Percentiles rank a stretch among this genome's conserved stretches.
Evolutionary conservation across 495 filamentous ascomycete species (phyloP).

Genomic region (Hyaloscypha variabilis): DNA sequence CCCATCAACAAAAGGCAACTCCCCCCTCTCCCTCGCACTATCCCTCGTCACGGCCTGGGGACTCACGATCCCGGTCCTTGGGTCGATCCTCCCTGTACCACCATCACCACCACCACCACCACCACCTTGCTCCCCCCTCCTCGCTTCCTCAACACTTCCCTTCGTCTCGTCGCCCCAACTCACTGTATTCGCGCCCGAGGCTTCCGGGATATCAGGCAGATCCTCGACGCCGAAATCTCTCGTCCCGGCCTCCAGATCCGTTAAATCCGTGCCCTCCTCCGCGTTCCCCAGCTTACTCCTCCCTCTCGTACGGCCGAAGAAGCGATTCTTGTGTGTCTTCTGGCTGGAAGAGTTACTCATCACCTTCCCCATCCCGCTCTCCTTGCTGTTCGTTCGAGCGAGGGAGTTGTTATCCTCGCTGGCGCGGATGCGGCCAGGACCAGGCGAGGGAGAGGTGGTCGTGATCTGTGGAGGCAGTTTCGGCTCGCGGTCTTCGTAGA

Average conservation of each 20-base stretch:
- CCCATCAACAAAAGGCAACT: conserved; percentile 18
- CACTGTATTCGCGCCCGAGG: conserved; percentile 12
- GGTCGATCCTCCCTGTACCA: conserved; percentile 30
- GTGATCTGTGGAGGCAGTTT: conserved; percentile 20
- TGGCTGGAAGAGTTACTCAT: conserved; percentile 22
- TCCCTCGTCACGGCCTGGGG: conserved; percentile 34
- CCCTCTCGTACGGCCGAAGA: conserved; percentile 31
- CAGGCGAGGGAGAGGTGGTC: conserved; percentile 15
- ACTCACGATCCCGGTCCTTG: conserved; percentile 37
- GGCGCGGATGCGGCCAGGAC: not conserved
- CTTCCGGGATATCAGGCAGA: conserved; percentile 43
- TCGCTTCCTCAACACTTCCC: not conserved
- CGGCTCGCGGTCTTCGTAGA: conserved; percentile 57
- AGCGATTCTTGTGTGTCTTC: conserved; percentile 39
- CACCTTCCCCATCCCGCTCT: conserved; percentile 4
- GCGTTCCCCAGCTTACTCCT: conserved; percentile 25
- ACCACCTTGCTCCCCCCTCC: not conserved
- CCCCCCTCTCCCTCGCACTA: conserved; percentile 29
- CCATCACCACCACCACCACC: not conserved
- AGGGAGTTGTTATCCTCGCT: conserved; percentile 13
- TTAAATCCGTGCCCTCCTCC: conserved; percentile 32
- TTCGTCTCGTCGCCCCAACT: conserved; percentile 13
- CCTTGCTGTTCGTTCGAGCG: conserved; percentile 14
- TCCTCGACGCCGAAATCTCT: conserved; percentile 20
- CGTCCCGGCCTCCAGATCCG: conserved; percentile 39